Conservation (phyloP, 768 basidiomycete species). For the Lactarius vividus region DNA sequence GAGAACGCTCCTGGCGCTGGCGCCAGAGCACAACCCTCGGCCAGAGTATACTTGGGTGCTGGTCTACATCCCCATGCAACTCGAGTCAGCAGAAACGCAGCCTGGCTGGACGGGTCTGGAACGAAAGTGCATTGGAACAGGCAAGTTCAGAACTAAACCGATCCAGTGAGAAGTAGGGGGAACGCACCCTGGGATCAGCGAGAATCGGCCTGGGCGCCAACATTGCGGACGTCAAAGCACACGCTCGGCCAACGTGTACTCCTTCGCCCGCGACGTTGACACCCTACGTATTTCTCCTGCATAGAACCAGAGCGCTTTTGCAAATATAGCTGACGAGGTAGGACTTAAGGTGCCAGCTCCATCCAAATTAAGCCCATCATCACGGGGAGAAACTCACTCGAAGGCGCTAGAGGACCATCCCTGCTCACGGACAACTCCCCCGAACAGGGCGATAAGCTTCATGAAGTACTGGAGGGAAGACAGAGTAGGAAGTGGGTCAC, state of each 20-base stretch:
- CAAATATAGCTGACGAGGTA: background rate
- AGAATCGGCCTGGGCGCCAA: background rate
- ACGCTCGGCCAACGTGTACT: constrained; percentile 16
- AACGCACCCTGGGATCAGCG: background rate
- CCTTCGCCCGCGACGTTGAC: background rate
- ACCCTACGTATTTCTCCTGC: background rate
- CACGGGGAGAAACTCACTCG: background rate
- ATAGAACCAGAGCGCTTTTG: background rate
- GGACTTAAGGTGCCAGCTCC: background rate
- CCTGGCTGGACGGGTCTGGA: background rate
- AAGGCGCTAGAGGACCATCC: background rate
- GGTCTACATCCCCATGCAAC: background rate
- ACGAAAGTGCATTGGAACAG: background rate
- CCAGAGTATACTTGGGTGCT: background rate
- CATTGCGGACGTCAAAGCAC: background rate
- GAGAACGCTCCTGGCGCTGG: background rate
- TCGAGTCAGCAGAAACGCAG: background rate
- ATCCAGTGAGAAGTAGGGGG: background rate
- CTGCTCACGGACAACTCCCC: background rate
- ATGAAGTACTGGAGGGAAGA: background rate
- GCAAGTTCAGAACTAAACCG: background rate
- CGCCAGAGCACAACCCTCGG: background rate
- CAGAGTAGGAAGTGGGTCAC: background rate
- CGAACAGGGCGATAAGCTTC: constrained; percentile 1
- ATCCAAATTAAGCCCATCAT: too few species aligned